Evolutionary conservation across 2,329 filamentous ascomycete genomes (phyloP).

Genomic region (Hymenoscyphus linearis): DNA sequence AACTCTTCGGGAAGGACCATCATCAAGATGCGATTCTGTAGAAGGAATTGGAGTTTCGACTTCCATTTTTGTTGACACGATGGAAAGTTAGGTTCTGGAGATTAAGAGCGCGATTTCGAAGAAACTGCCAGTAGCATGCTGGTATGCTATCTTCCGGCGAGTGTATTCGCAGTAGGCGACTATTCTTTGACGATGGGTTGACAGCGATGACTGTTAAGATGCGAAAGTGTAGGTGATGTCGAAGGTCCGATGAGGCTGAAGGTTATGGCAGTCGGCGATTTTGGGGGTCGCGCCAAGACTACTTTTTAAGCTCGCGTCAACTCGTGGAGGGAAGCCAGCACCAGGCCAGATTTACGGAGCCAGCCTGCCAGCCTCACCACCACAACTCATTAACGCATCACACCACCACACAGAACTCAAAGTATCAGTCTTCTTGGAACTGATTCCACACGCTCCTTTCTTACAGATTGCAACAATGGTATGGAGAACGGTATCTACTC

Average conservation of each 20-base stretch:
- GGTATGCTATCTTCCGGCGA: background rate
- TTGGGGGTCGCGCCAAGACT: background rate
- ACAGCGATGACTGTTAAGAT: background rate
- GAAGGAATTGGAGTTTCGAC: constrained; percentile 12
- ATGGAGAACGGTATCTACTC: background rate
- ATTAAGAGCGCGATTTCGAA: background rate
- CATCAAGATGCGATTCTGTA: constrained; percentile 11
- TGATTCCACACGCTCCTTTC: constrained; percentile 28
- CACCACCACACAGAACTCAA: constrained; percentile 6
- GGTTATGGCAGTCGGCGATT: background rate
- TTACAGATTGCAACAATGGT: constrained; percentile 31
- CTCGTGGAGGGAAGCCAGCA: background rate
- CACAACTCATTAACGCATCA: constrained; percentile 2
- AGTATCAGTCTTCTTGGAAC: constrained; percentile 12
- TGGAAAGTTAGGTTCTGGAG: background rate
- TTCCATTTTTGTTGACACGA: constrained; percentile 14
- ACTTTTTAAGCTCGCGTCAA: constrained; percentile 1
- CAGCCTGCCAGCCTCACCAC: constrained; percentile 1
- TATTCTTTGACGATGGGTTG: background rate
- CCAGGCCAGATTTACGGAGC: background rate
- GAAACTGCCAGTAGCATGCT: background rate
- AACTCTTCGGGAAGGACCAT: constrained; percentile 10
- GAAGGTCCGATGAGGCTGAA: background rate
- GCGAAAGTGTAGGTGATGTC: background rate
- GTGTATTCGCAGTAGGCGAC: background rate